These are phyloP conservation scores for Boletus insuetus DNA, from an alignment of 768 basidiomycete species.

Conservation along the genomic window DNA sequence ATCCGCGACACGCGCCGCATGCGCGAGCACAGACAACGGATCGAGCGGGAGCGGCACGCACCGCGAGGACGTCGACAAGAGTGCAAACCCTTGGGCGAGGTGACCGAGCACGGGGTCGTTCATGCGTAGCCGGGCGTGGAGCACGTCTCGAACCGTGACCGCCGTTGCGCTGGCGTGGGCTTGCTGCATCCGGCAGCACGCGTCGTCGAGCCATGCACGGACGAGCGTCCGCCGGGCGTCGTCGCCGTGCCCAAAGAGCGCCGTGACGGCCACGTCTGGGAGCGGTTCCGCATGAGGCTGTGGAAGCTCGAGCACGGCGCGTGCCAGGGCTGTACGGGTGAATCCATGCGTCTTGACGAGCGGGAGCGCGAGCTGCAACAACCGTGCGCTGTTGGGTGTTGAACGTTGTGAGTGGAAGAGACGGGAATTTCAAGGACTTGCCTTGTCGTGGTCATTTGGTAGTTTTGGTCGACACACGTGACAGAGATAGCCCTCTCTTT, in stretches of 20 bases:
- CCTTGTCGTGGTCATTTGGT: slow-evolving; percentile 12
- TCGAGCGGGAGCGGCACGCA: slow-evolving; percentile 47
- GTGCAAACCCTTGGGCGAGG: slow-evolving; percentile 52
- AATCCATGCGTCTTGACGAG: slow-evolving; percentile 69
- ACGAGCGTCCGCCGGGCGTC: slow-evolving; percentile 62
- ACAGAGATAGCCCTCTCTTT: too few species aligned
- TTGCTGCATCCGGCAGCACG: slow-evolving; percentile 47
- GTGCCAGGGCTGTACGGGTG: slow-evolving; percentile 65
- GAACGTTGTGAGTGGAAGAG: background rate
- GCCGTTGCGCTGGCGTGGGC: background rate
- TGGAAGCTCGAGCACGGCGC: slow-evolving; percentile 55
- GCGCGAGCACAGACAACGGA: slow-evolving; percentile 56
- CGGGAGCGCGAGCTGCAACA: slow-evolving; percentile 62
- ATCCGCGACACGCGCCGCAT: slow-evolving; percentile 62
- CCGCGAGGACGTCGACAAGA: slow-evolving; percentile 47
- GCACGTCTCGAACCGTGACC: slow-evolving; percentile 44
- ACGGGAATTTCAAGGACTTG: background rate
- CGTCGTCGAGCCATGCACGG: slow-evolving; percentile 72
- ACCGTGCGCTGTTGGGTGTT: slow-evolving; percentile 21
- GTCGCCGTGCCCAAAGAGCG: slow-evolving; percentile 71
- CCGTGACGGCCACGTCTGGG: slow-evolving; percentile 65
- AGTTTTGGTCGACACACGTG: too few species aligned
- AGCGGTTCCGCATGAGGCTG: slow-evolving; percentile 56
- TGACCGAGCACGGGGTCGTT: slow-evolving; percentile 66
- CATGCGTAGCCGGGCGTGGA: slow-evolving; percentile 54